Conservation (phyloP, 257 asterid genomes). For the Jacaranda copaia region DNA sequence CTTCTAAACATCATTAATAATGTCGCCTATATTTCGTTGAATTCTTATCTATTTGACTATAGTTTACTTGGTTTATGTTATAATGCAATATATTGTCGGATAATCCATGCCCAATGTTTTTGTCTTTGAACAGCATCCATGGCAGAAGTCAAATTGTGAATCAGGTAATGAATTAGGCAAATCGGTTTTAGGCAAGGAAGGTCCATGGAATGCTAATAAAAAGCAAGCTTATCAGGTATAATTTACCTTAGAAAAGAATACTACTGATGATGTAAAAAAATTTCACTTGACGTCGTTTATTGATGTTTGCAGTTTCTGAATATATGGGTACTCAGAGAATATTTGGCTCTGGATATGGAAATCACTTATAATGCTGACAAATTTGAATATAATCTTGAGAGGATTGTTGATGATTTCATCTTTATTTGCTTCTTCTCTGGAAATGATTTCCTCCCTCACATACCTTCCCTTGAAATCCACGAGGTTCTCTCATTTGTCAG, state of each 20-base stretch:
- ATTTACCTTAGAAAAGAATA: background rate
- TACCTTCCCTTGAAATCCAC: constrained; percentile 61
- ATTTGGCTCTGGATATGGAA: constrained; percentile 55
- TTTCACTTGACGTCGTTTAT: background rate
- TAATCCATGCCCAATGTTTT: too few relatives aligned
- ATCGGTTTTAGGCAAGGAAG: background rate
- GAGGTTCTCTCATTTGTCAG: constrained; percentile 49
- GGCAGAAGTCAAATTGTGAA: constrained; percentile 12
- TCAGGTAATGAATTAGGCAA: background rate
- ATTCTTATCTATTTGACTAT: too few relatives aligned
- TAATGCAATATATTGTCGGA: too few relatives aligned
- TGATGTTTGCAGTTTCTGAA: constrained; percentile 53
- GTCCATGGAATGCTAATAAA: background rate
- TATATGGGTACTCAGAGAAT: constrained; percentile 64
- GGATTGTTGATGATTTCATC: constrained; percentile 63
- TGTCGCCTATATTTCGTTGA: too few relatives aligned
- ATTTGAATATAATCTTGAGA: constrained; percentile 50
- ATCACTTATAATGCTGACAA: constrained; percentile 42
- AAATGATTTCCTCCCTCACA: constrained; percentile 74
- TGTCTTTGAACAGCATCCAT: background rate
- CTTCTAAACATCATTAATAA: too few relatives aligned
- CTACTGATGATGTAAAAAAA: too few relatives aligned
- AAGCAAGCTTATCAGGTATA: constrained; percentile 38
- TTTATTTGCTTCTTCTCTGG: constrained; percentile 73
- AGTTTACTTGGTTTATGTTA: too few relatives aligned